phyloP scores from a whole-genome alignment of 257 asterid genomes.

The Linderniella brevidens region DNA sequence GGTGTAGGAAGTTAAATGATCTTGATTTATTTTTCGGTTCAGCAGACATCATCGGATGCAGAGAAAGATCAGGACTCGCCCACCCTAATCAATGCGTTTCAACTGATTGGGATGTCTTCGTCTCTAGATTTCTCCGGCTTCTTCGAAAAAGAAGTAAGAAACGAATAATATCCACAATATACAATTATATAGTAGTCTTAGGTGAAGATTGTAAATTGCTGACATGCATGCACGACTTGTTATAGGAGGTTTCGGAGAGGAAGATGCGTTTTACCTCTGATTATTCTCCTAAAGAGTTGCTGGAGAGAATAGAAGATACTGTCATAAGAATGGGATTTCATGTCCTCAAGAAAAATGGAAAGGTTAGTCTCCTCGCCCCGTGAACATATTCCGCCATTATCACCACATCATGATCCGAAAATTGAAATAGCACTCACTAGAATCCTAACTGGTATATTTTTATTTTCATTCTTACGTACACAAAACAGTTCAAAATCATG shows the following conservation, averaged over 20 bases:
- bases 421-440: neutral
- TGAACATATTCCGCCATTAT: neutral
- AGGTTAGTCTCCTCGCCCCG: conserved; percentile 24
- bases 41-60: conserved; percentile 38
- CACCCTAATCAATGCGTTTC: conserved; percentile 42
- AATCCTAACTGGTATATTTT: too few relatives aligned
- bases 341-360: conserved; percentile 74
- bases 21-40: conserved; percentile 3
- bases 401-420: neutral
- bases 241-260: conserved; percentile 83
- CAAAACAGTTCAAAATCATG: conserved; percentile 57
- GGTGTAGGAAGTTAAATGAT: neutral
- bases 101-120: conserved; percentile 66
- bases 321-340: conserved; percentile 60
- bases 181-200: neutral
- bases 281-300: conserved; percentile 59
- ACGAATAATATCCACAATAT: neutral
- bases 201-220: neutral
- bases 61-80: conserved; percentile 33
- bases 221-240: neutral
- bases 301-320: conserved; percentile 57
- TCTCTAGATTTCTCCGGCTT: conserved; percentile 63
- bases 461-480: too few relatives aligned
- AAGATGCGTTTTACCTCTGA: conserved; percentile 78
- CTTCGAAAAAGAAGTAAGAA: conserved; percentile 55